A percentile compares a stretch with the other conserved stretches of the same genome.
Conservation (phyloP, 768 basidiomycete genomes). For the Suillus paluster region DNA sequence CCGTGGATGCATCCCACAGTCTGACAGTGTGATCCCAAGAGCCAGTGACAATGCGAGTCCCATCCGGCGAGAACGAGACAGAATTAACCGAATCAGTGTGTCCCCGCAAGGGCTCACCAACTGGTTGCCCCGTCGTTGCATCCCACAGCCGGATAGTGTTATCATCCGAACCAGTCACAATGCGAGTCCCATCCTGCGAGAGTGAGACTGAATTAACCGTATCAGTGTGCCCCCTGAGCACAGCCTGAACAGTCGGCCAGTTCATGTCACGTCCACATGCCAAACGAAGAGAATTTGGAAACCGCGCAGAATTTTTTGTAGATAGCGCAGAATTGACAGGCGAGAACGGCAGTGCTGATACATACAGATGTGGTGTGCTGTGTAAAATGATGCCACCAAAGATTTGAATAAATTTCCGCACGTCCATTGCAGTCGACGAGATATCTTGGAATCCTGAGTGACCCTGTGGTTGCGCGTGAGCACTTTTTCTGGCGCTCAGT, state of each 20-base stretch:
- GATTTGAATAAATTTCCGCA: conserved; percentile 12
- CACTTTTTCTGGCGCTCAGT: not conserved
- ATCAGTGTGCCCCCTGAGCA: conserved; percentile 16
- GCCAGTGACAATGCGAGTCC: conserved; percentile 11
- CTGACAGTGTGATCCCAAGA: conserved; percentile 7
- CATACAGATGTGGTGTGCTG: conserved; percentile 29
- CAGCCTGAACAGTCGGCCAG: conserved; percentile 23
- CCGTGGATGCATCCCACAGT: not conserved
- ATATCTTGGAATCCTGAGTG: conserved; percentile 6
- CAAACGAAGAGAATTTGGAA: not conserved
- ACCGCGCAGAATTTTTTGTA: not conserved
- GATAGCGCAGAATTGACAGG: conserved; percentile 30
- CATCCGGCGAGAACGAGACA: conserved; percentile 21
- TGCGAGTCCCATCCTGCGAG: conserved; percentile 12
- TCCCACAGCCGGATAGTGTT: conserved; percentile 16
- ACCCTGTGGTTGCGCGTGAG: not conserved
- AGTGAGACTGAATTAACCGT: conserved; percentile 12
- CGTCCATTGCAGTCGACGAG: conserved; percentile 10
- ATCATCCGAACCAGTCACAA: conserved; percentile 14
- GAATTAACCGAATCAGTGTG: conserved; percentile 14
- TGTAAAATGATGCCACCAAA: conserved; percentile 19
- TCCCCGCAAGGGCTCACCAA: conserved; percentile 12
- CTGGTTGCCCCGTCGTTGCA: conserved; percentile 5
- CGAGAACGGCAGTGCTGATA: conserved; percentile 29
- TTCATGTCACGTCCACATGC: not conserved